These are phyloP conservation scores for Cyclospora cayetanensis DNA, from an alignment of 169 alveolate species.

Conservation along the genomic window DNA sequence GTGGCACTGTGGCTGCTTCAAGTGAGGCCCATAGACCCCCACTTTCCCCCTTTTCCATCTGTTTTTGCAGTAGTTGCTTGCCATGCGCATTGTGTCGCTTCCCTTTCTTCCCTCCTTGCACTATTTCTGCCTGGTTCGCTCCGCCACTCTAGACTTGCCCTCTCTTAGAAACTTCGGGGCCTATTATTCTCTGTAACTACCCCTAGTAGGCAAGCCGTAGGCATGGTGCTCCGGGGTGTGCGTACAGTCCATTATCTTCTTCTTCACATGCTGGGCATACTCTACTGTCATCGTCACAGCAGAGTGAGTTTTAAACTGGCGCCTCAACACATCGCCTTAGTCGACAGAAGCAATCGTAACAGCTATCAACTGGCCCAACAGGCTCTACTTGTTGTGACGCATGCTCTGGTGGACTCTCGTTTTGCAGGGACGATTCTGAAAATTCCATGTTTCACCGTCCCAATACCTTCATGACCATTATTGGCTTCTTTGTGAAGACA, in stretches of 20 bases:
- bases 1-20: conserved; percentile 75
- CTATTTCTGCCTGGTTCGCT: too few species aligned
- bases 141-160: too few species aligned
- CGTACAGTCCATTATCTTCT: conserved; percentile 39
- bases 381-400: background rate
- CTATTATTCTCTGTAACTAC: too few species aligned
- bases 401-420: background rate
- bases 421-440: background rate
- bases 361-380: background rate
- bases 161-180: too few species aligned
- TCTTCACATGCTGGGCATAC: conserved; percentile 66
- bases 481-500: conserved; percentile 74
- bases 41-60: background rate
- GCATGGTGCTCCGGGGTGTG: too few species aligned
- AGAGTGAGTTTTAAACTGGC: too few species aligned
- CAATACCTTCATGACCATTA: conserved; percentile 60
- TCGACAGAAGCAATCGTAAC: background rate
- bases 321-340: background rate
- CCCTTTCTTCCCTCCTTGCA: too few species aligned
- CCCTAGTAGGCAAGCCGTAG: too few species aligned
- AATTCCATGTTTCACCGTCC: conserved; percentile 38
- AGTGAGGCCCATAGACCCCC: conserved; percentile 3
- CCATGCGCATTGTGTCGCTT: too few species aligned
- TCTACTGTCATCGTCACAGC: background rate
- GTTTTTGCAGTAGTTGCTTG: background rate